Evolutionary conservation across 306 rosid genomes (phyloP).

Genomic region (Hippophae tibetana): DNA sequence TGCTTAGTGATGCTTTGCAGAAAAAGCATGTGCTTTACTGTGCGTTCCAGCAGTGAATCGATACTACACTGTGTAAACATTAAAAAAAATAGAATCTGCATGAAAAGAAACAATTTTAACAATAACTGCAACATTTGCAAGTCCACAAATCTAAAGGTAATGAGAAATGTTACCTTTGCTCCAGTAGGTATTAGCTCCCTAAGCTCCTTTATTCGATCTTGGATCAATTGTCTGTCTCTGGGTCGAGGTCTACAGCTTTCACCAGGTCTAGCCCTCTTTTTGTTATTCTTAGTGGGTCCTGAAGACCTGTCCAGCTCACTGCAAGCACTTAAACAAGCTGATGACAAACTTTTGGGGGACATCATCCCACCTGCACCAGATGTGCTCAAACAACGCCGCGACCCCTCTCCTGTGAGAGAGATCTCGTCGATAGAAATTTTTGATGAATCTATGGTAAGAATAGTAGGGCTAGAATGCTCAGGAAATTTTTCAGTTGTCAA

Average conservation of each 20-base stretch:
- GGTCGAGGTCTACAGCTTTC: slow-evolving; percentile 94
- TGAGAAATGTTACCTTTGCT: slow-evolving; percentile 54
- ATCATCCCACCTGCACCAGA: slow-evolving; percentile 52
- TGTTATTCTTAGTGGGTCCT: slow-evolving; percentile 63
- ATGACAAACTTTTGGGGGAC: slow-evolving; percentile 70
- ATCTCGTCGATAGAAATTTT: slow-evolving; percentile 52
- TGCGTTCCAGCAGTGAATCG: slow-evolving; percentile 82
- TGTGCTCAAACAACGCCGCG: slow-evolving; percentile 56
- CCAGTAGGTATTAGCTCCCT: slow-evolving; percentile 90
- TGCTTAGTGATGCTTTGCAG: slow-evolving; percentile 81
- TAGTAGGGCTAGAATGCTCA: slow-evolving; percentile 52
- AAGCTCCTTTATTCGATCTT: slow-evolving; percentile 93
- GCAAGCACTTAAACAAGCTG: slow-evolving; percentile 57
- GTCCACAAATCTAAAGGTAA: slow-evolving; percentile 11
- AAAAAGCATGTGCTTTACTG: slow-evolving; percentile 85
- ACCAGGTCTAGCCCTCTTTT: slow-evolving; percentile 85
- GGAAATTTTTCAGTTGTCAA: slow-evolving; percentile 44
- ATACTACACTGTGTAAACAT: slow-evolving; percentile 70
- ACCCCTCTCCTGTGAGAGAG: slow-evolving; percentile 49
- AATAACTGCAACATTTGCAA: slow-evolving; percentile 15
- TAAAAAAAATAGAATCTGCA: slow-evolving; percentile 24
- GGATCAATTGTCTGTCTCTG: slow-evolving; percentile 96
- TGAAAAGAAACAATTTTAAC: slow-evolving; percentile 6
- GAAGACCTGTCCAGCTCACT: slow-evolving; percentile 72
- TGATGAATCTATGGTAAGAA: slow-evolving; percentile 42